These are phyloP conservation scores for Hibiscus mutabilis DNA, from an alignment of 345 rosid species.

Conservation along the genomic window DNA sequence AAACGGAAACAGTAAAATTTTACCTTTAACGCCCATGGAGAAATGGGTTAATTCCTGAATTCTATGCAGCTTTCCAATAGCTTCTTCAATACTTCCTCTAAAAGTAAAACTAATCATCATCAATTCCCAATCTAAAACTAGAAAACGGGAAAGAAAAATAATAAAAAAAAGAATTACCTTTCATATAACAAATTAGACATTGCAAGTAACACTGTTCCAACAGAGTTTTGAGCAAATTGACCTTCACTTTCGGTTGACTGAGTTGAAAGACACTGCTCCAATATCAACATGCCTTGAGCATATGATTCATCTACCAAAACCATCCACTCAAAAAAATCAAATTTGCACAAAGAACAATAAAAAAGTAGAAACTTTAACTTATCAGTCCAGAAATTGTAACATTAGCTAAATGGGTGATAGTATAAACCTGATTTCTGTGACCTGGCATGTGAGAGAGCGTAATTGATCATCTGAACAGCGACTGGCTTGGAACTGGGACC, in stretches of 20 bases:
- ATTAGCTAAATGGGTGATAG: background rate
- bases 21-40: background rate
- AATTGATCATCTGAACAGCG: constrained; percentile 79
- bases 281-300: constrained; percentile 68
- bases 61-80: constrained; percentile 50
- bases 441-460: constrained; percentile 69
- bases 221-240: constrained; percentile 42
- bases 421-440: constrained; percentile 63
- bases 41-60: background rate
- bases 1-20: background rate
- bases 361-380: background rate
- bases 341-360: background rate
- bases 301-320: constrained; percentile 51
- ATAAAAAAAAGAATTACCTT: constrained; percentile 34
- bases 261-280: constrained; percentile 72
- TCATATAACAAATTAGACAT: constrained; percentile 66
- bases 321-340: background rate
- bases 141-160: background rate
- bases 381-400: background rate
- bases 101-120: background rate
- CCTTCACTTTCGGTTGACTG: constrained; percentile 40
- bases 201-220: constrained; percentile 65
- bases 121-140: background rate
- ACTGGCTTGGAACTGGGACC: constrained; percentile 52
- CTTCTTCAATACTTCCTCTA: constrained; percentile 56